These are phyloP conservation scores for Trifolium dubium DNA, from an alignment of 306 rosid genomes.

Conservation along the genomic window DNA sequence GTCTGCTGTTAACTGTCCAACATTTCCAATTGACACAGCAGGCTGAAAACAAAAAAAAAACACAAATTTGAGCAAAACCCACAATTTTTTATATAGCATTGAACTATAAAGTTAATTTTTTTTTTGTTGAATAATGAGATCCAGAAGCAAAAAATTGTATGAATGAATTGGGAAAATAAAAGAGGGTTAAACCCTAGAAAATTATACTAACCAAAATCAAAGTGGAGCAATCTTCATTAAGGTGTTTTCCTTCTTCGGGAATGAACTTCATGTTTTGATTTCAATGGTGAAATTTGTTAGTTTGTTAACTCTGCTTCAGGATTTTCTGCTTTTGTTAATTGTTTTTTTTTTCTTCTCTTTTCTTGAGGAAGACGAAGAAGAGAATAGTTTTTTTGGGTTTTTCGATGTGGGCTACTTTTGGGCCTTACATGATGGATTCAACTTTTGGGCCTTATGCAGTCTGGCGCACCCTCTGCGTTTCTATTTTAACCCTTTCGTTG, in stretches of 20 bases:
- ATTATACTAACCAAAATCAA: conserved; percentile 69
- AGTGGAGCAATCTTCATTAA: conserved; percentile 62
- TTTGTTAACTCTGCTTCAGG: neutral
- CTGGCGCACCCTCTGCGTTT: too few relatives aligned
- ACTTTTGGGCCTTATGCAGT: too few relatives aligned
- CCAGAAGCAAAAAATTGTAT: neutral
- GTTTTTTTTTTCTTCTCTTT: neutral
- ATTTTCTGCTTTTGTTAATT: neutral
- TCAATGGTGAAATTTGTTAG: conserved; percentile 13
- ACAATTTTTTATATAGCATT: neutral
- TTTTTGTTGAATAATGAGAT: neutral
- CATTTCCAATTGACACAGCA: conserved; percentile 87
- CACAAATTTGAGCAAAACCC: conserved; percentile 28
- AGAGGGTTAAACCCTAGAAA: conserved; percentile 14
- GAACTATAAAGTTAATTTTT: conserved; percentile 6
- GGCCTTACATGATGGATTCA: neutral
- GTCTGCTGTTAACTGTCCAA: conserved; percentile 86
- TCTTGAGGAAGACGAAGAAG: conserved; percentile 29
- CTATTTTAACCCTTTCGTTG: too few relatives aligned
- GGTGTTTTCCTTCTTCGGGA: conserved; percentile 61
- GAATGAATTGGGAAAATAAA: neutral
- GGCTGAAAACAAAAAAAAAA: conserved; percentile 55
- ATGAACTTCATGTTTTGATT: conserved; percentile 60
- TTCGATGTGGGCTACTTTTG: neutral
- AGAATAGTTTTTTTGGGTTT: conserved; percentile 7